Base-by-base conservation (phyloP, 2,329 filamentous ascomycete species). In the Dryadomyces sulphureus region DNA sequence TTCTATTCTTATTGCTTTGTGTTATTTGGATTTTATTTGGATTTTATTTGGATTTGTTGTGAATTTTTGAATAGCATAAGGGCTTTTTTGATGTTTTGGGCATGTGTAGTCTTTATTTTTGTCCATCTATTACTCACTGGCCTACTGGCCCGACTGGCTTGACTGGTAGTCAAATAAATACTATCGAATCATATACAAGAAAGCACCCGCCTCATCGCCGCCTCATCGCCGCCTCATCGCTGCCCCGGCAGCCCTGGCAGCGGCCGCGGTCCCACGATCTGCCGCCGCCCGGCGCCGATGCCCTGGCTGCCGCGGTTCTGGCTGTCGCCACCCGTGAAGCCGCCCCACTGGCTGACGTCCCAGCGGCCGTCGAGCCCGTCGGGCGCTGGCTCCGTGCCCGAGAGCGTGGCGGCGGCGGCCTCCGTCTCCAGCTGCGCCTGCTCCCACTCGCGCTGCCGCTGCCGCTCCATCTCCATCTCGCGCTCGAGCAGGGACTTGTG, bases 401-500 rank as follows among this genome's bases (percentile, higher is more conserved):
- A 16, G n/a, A 8, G 30, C 5, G 68, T 66, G 0, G 73, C 69
- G 47, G 70, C 70, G 22, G 74, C 70, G 46, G 70, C 70, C 20
- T 75, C 73, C 17, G 77, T 74, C 52, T 75, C 76, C 56, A 77
- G 69, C 61, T 90, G 85, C 1, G 77, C 68, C 51, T 84, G 77
- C 60, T 92, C 84, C 85, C 85, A 89, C 59, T 89, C 84, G 47
- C 70, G 72, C 63, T 89, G 84, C 14, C 83, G 69, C 64, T 86
- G 76, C 8, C 84, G 70, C 61, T 89, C 84, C 58, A 81, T 69
- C 60, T 89, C 83, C 81, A 88, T 87, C 62, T 89, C 84, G 24
- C 81, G 75, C 62, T 88, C 84, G 1, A 88, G 71, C 9, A 88
- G 68, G 0, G 79, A 83, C 64, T 81, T 84, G 52, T 72, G 72